These are phyloP conservation scores for Nidula microcarpa DNA, from an alignment of 768 basidiomycete species.

Conservation along the genomic window DNA sequence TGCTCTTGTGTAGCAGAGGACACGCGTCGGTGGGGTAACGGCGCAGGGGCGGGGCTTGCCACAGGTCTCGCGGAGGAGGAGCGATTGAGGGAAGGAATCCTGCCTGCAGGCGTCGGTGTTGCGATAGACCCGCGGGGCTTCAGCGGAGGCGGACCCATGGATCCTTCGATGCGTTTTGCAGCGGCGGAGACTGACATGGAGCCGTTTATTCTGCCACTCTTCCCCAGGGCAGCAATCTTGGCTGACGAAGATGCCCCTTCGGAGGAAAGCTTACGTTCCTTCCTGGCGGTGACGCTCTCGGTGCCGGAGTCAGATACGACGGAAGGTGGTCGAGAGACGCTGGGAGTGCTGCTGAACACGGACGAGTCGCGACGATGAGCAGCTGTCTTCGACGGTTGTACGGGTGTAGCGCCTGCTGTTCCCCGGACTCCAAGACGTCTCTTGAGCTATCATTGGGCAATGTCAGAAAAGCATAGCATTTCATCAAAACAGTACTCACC, in stretches of 20 bases:
- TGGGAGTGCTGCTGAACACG: conserved; percentile 51
- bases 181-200: conserved; percentile 15
- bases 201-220: conserved; percentile 41
- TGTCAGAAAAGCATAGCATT: neutral
- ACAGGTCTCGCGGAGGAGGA: conserved; percentile 28
- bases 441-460: conserved; percentile 46
- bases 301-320: conserved; percentile 49
- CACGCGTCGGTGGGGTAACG: conserved; percentile 28
- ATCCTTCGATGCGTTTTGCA: conserved; percentile 27
- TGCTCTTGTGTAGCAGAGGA: conserved; percentile 25
- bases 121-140: conserved; percentile 31
- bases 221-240: conserved; percentile 39
- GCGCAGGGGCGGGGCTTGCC: conserved; percentile 17
- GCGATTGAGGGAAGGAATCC: conserved; percentile 30
- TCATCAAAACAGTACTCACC: conserved; percentile 40
- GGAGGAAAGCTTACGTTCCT: conserved; percentile 31
- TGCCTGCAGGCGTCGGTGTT: conserved; percentile 34
- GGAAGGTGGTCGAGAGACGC: conserved; percentile 50
- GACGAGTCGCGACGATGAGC: conserved; percentile 52
- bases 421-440: conserved; percentile 55
- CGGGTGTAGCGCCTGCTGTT: conserved; percentile 55
- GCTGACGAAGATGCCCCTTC: conserved; percentile 26
- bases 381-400: conserved; percentile 32
- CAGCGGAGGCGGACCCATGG: conserved; percentile 50
- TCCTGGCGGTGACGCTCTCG: conserved; percentile 24